Evolutionary conservation across 257 asterid genomes (phyloP).

Genomic region (Gynochthodes officinalis): DNA sequence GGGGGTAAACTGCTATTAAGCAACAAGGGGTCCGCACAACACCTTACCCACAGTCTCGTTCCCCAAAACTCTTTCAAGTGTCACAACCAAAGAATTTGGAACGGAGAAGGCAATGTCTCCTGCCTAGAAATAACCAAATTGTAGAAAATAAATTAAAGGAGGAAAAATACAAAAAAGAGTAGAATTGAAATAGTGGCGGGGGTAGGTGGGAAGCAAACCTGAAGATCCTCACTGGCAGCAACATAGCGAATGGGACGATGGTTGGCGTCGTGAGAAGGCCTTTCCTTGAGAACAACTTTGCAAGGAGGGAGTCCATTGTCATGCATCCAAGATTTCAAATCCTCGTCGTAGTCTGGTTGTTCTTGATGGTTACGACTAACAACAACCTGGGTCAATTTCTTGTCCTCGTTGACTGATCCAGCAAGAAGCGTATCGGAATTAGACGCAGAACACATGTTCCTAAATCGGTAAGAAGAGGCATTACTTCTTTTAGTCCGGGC

Average conservation of each 20-base stretch:
- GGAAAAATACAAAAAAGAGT: not conserved
- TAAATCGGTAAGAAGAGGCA: constrained; percentile 23
- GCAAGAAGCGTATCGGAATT: constrained; percentile 58
- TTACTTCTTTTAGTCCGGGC: constrained; percentile 21
- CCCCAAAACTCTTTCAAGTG: constrained; percentile 93
- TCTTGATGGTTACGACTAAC: too few species aligned
- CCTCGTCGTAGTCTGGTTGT: constrained; percentile 30
- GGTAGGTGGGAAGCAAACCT: constrained; percentile 36
- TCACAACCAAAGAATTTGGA: constrained; percentile 87
- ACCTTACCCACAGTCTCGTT: constrained; percentile 77
- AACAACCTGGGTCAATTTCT: constrained; percentile 44
- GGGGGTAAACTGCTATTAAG: not conserved
- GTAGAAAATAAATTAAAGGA: not conserved
- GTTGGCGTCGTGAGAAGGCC: constrained; percentile 60
- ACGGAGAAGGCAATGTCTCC: constrained; percentile 88
- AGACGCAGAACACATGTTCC: constrained; percentile 44
- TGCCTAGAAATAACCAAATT: constrained; percentile 36
- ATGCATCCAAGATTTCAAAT: constrained; percentile 93
- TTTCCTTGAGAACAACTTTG: constrained; percentile 69
- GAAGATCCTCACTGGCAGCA: constrained; percentile 91
- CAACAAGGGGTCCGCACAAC: constrained; percentile 8
- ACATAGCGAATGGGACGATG: constrained; percentile 78
- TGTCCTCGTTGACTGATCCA: constrained; percentile 21
- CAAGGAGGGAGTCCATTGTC: constrained; percentile 84
- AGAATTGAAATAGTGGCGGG: not conserved